A percentile compares a stretch with the other conserved stretches of the same genome.
Conservation (phyloP, 495 filamentous ascomycete genomes). For the Astrothelium macrocarpum region DNA sequence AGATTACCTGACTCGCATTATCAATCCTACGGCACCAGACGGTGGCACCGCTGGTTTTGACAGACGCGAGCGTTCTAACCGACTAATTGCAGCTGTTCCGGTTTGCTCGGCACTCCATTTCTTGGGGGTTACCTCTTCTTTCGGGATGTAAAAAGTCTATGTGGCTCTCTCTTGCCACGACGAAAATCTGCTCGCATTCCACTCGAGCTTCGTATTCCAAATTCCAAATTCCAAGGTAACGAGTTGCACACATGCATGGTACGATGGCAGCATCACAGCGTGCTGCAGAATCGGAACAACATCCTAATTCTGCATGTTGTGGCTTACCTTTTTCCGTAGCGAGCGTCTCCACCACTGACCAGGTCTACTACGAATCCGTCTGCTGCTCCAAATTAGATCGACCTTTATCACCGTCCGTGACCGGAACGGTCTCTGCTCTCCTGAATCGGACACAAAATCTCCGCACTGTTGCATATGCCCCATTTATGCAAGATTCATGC, state of each 20-base stretch:
- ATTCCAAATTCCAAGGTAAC: neutral
- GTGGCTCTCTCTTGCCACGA: neutral
- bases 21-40: too few relatives aligned
- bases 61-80: neutral
- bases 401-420: neutral
- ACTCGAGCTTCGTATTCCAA: neutral
- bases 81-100: neutral
- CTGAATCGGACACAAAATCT: neutral
- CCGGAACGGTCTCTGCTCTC: neutral
- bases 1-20: neutral
- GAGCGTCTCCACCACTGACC: neutral
- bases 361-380: neutral
- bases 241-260: neutral
- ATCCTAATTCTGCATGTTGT: neutral
- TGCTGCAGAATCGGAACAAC: neutral
- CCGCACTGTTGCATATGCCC: neutral
- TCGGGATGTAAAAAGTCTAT: neutral
- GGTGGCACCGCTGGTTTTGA: neutral
- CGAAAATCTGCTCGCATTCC: neutral
- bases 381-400: neutral
- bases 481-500: constrained; percentile 2
- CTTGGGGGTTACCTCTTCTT: neutral
- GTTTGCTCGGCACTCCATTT: neutral
- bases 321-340: neutral
- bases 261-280: neutral